phyloP scores from a whole-genome alignment of 768 basidiomycete species.

The Imleria badia region DNA sequence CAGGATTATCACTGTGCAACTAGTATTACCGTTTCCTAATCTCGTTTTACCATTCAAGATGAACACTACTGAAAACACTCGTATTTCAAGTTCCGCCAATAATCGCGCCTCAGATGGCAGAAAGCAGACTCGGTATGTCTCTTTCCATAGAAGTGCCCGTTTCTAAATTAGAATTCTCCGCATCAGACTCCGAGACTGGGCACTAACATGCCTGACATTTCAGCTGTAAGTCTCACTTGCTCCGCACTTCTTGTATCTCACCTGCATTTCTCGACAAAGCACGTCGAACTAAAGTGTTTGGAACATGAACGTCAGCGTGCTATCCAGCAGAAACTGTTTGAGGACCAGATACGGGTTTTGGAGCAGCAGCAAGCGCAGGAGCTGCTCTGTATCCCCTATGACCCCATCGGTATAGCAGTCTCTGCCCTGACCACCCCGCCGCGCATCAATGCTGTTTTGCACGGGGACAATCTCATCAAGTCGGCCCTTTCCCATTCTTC shows the following conservation, averaged over 20 bases:
- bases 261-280: conserved; percentile 41
- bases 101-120: conserved; percentile 67
- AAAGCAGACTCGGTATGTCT: conserved; percentile 85
- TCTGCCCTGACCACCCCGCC: conserved; percentile 90
- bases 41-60: conserved; percentile 54
- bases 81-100: conserved; percentile 72
- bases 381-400: conserved; percentile 72
- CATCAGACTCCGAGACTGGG: conserved; percentile 76
- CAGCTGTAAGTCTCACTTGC: conserved; percentile 58
- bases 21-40: conserved; percentile 57
- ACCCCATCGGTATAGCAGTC: conserved; percentile 67
- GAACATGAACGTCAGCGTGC: conserved; percentile 84
- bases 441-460: conserved; percentile 69
- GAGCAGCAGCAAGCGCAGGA: conserved; percentile 91
- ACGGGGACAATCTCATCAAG: conserved; percentile 50
- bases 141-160: conserved; percentile 9
- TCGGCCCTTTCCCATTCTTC: conserved; percentile 47
- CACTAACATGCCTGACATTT: conserved; percentile 84
- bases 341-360: conserved; percentile 93
- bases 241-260: conserved; percentile 2
- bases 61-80: conserved; percentile 71
- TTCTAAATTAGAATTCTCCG: conserved; percentile 3
- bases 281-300: conserved; percentile 86
- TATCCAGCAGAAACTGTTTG: conserved; percentile 86
- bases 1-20: conserved; percentile 69